Percentiles rank a stretch among this genome's conserved stretches.
Evolutionary conservation across 441 rosid species (phyloP).

Genomic region (Mallotus repandus): DNA sequence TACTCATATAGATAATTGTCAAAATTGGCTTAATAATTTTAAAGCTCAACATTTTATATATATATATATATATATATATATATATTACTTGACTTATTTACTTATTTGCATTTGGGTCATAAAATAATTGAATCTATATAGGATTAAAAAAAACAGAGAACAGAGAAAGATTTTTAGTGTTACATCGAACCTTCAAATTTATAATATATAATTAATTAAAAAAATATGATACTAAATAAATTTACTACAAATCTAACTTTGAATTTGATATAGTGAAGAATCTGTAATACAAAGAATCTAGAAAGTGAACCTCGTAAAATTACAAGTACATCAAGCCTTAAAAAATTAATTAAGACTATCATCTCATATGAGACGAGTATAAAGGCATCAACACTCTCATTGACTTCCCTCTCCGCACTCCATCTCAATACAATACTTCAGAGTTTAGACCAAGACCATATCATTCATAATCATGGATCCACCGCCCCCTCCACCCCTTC

Average conservation of each 20-base stretch:
- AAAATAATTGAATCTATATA: too few species aligned
- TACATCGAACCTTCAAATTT: too few species aligned
- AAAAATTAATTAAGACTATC: background rate
- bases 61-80: too few species aligned
- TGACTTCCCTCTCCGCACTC: slow-evolving; percentile 9
- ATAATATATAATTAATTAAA: too few species aligned
- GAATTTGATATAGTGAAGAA: background rate
- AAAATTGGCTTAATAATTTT: too few species aligned
- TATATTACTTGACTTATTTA: too few species aligned
- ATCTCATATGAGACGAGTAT: background rate
- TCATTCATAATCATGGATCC: slow-evolving; percentile 26
- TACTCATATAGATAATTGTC: too few species aligned
- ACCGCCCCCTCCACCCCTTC: slow-evolving; percentile 27
- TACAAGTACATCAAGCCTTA: background rate
- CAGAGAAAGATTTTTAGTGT: too few species aligned
- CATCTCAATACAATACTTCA: background rate
- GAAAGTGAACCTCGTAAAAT: slow-evolving; percentile 3
- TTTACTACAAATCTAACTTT: background rate
- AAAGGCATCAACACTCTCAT: background rate
- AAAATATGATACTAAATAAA: too few species aligned
- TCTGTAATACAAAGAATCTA: background rate
- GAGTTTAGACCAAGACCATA: slow-evolving; percentile 5
- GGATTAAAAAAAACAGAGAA: too few species aligned
- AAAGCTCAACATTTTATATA: too few species aligned
- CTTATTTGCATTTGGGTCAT: too few species aligned